Percentiles rank a stretch among this genome's conserved stretches.
These are phyloP conservation scores for Candida chauliodis DNA, from an alignment of 805 yeast genomes.

Conservation along the genomic window DNA sequence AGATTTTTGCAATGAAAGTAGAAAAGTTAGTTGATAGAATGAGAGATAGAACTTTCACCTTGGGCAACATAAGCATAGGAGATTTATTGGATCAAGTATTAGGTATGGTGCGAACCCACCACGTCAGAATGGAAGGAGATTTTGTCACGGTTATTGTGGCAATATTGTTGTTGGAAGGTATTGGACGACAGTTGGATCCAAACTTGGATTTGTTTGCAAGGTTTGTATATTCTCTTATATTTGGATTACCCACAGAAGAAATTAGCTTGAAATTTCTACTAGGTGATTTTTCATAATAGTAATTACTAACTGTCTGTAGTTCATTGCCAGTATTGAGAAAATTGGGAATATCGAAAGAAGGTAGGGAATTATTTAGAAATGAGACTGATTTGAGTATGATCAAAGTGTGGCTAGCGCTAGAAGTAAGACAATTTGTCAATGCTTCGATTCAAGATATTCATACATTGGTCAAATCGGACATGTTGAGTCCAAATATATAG, in stretches of 20 bases:
- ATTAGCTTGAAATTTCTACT: slow-evolving; percentile 3
- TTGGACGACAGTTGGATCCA: slow-evolving; percentile 92
- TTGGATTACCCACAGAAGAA: slow-evolving; percentile 39
- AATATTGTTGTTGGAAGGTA: slow-evolving; percentile 85
- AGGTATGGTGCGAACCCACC: slow-evolving; percentile 88
- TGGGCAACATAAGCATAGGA: slow-evolving; percentile 90
- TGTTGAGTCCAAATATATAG: slow-evolving; percentile 43
- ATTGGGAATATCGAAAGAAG: slow-evolving; percentile 67
- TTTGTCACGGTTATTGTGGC: slow-evolving; percentile 95
- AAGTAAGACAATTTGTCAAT: slow-evolving; percentile 79
- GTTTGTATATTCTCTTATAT: slow-evolving; percentile 60
- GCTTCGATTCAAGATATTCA: slow-evolving; percentile 73
- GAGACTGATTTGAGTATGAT: slow-evolving; percentile 73
- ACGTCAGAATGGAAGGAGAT: slow-evolving; percentile 97
- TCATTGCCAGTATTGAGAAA: slow-evolving; percentile 83
- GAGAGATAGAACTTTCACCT: slow-evolving; percentile 82
- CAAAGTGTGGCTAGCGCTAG: slow-evolving; percentile 87
- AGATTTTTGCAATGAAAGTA: slow-evolving; percentile 82
- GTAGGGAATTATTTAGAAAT: slow-evolving; percentile 51
- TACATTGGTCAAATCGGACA: slow-evolving; percentile 42
- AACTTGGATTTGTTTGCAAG: slow-evolving; percentile 92
- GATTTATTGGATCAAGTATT: slow-evolving; percentile 84
- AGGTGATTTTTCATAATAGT: slow-evolving; percentile 1
- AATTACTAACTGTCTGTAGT: slow-evolving; percentile 37
- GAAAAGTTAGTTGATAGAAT: slow-evolving; percentile 78